A percentile compares a stretch with the other conserved stretches of the same genome.
These are phyloP conservation scores for Medicago truncatula DNA, from an alignment of 306 rosid genomes.

Conservation along the genomic window DNA sequence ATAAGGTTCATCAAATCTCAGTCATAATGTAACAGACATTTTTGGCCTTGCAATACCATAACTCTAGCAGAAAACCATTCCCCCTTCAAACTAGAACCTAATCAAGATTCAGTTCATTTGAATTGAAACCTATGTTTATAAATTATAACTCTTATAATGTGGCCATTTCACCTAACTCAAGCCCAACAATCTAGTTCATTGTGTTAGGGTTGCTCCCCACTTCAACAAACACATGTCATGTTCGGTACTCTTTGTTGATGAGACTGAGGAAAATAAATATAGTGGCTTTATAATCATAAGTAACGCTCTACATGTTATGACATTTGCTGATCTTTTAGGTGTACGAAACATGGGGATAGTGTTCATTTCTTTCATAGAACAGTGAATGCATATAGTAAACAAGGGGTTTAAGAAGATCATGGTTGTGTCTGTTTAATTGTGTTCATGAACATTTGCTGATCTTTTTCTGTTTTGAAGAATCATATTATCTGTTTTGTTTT, in stretches of 20 bases:
- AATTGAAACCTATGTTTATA: conserved; percentile 16
- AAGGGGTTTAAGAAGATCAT: too few relatives aligned
- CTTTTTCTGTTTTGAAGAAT: conserved; percentile 7
- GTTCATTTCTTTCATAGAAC: too few relatives aligned
- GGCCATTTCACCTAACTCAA: not conserved
- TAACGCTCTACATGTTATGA: conserved; percentile 13
- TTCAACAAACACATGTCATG: not conserved
- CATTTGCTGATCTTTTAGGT: conserved; percentile 9
- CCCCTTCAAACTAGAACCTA: not conserved
- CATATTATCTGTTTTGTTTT: conserved; percentile 44
- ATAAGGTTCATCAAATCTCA: conserved; percentile 24
- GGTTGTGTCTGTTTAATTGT: not conserved
- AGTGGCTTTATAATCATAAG: not conserved
- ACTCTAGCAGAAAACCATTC: not conserved
- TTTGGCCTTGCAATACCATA: not conserved
- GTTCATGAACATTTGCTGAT: conserved; percentile 14
- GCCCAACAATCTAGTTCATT: not conserved
- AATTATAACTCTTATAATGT: not conserved
- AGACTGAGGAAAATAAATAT: not conserved
- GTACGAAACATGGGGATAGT: too few relatives aligned
- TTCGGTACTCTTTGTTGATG: not conserved
- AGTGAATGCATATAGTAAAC: too few relatives aligned
- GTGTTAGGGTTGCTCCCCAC: not conserved
- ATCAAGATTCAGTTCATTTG: conserved; percentile 9
- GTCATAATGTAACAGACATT: not conserved